Conservation (phyloP, 192 early-diverging fungal species). For the Entomortierella parvispora region DNA sequence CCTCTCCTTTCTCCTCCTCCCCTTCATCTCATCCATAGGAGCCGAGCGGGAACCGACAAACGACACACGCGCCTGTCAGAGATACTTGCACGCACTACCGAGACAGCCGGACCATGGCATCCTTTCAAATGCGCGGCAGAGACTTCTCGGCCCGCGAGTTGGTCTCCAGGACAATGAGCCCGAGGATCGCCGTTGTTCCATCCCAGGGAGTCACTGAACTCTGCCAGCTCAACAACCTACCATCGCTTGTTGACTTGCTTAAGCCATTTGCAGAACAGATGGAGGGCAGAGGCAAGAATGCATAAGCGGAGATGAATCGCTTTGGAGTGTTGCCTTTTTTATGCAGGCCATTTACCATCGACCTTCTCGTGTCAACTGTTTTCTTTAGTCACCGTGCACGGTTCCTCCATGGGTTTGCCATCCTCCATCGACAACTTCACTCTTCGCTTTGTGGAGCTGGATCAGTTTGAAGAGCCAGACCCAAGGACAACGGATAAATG, state of each 20-base stretch:
- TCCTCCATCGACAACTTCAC: constrained; percentile 69
- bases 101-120: no score
- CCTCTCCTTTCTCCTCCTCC: neutral
- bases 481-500: constrained; percentile 56
- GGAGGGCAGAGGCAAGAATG: constrained; percentile 65
- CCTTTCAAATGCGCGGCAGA: constrained; percentile 17
- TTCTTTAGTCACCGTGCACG: constrained; percentile 62
- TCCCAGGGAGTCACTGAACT: constrained; percentile 71
- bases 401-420: constrained; percentile 66
- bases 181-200: constrained; percentile 72
- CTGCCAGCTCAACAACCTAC: constrained; percentile 67
- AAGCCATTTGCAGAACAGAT: constrained; percentile 77
- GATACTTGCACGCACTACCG: no score
- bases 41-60: no score
- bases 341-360: neutral
- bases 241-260: constrained; percentile 68
- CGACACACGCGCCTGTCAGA: no score
- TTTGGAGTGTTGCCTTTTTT: constrained; percentile 3
- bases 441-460: constrained; percentile 70
- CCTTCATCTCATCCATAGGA: neutral
- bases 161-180: constrained; percentile 64
- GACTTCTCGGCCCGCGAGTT: constrained; percentile 57
- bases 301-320: neutral
- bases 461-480: constrained; percentile 64
- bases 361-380: neutral